phyloP scores from a whole-genome alignment of 208 protist genomes.

The Trypanosoma theileri region DNA sequence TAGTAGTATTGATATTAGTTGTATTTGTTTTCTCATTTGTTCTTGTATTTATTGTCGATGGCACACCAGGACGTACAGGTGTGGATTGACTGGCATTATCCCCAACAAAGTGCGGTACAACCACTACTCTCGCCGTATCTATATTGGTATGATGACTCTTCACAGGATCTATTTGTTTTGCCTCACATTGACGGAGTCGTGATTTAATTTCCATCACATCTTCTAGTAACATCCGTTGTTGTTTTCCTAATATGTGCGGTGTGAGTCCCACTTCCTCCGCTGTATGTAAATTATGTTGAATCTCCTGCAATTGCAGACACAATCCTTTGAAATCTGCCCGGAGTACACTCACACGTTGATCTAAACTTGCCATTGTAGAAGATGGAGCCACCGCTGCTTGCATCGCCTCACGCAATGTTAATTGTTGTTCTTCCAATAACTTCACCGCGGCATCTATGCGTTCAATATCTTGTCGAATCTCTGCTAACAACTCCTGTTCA shows the following conservation, averaged over 20 bases:
- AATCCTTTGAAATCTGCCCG: conserved; percentile 15
- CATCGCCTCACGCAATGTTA: not conserved
- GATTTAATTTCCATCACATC: conserved; percentile 1
- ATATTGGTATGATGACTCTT: not conserved
- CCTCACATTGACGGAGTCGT: conserved; percentile 8
- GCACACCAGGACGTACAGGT: not conserved
- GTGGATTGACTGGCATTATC: not conserved
- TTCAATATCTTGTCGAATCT: conserved; percentile 29
- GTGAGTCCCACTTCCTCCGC: not conserved
- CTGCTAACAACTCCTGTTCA: conserved; percentile 14
- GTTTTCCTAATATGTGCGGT: not conserved
- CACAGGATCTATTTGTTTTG: not conserved
- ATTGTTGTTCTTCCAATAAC: conserved; percentile 2
- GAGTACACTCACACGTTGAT: conserved; percentile 12
- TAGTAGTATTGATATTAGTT: too few species aligned
- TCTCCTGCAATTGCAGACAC: not conserved
- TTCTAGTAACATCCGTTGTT: conserved; percentile 3
- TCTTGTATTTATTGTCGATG: not conserved
- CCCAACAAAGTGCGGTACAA: not conserved
- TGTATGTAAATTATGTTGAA: not conserved
- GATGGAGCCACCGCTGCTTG: not conserved
- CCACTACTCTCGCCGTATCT: too few species aligned
- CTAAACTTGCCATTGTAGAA: conserved; percentile 11
- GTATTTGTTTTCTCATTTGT: not conserved
- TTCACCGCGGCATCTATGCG: not conserved